These are phyloP conservation scores for Pleurozium schreberi DNA, from an alignment of 225 moss, liverwort and hornwort species.

Conservation along the genomic window DNA sequence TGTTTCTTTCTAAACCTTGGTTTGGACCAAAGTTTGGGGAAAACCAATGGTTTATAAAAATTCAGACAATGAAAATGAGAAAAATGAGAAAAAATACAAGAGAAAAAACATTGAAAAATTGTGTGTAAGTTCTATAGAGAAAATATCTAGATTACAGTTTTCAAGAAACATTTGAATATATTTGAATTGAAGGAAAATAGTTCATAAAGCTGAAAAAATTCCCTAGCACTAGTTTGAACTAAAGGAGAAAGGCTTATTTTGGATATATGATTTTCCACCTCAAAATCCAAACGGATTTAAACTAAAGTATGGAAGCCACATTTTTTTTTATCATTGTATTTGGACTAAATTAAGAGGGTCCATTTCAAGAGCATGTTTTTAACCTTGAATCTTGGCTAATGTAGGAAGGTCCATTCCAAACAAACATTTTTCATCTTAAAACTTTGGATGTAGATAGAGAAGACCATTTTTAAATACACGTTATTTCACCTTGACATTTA, in stretches of 20 bases:
- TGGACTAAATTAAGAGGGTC: background rate
- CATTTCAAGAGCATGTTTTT: background rate
- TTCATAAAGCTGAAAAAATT: background rate
- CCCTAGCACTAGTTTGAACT: background rate
- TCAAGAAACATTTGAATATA: background rate
- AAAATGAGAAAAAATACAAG: background rate
- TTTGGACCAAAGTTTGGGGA: background rate
- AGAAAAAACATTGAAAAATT: background rate
- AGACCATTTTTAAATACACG: rapidly evolving
- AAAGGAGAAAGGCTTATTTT: background rate
- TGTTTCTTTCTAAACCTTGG: background rate
- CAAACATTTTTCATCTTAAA: background rate
- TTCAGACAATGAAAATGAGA: background rate
- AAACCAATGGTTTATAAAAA: background rate
- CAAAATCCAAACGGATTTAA: background rate
- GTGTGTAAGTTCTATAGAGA: too few species aligned
- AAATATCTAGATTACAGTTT: rapidly evolving
- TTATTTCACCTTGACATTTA: background rate
- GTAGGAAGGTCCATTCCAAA: rapidly evolving
- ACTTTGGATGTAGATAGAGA: background rate
- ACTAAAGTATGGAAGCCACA: background rate
- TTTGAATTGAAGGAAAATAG: background rate
- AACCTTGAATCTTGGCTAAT: background rate
- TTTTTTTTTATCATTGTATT: background rate
- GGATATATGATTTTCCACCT: rapidly evolving